phyloP scores from a whole-genome alignment of 2,329 filamentous ascomycete species.

The Alternaria triticina region DNA sequence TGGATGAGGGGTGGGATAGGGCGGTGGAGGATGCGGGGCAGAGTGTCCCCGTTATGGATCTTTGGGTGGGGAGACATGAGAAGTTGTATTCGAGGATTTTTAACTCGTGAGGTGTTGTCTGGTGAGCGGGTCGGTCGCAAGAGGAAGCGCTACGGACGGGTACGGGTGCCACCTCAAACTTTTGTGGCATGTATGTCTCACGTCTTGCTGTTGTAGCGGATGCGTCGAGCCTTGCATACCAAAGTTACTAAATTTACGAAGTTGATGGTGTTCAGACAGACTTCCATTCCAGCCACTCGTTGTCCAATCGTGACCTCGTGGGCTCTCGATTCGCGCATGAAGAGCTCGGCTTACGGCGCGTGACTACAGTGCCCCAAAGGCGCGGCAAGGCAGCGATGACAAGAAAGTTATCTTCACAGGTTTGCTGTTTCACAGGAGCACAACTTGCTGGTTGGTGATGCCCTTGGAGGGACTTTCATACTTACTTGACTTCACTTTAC shows the following conservation, averaged over 20 bases:
- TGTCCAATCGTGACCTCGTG: constrained; percentile 18
- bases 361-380: constrained; percentile 16
- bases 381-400: constrained; percentile 14
- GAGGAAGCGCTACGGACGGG: not conserved
- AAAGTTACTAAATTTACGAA: not conserved
- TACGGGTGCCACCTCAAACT: not conserved
- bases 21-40: constrained; percentile 72
- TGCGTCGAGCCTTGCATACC: not conserved
- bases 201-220: not conserved
- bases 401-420: not conserved
- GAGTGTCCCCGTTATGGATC: constrained; percentile 76
- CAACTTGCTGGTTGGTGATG: not conserved
- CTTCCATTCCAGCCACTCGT: not conserved
- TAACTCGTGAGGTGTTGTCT: constrained; percentile 66
- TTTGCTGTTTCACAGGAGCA: not conserved
- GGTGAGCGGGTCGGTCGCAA: not conserved
- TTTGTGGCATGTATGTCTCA: not conserved
- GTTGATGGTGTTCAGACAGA: not conserved
- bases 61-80: constrained; percentile 85
- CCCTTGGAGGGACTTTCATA: not conserved
- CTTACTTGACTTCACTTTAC: not conserved
- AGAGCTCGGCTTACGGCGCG: constrained; percentile 9
- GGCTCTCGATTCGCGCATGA: constrained; percentile 14
- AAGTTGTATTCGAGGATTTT: constrained; percentile 85
- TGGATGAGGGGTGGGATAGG: constrained; percentile 66